Evolutionary conservation across 225 moss, liverwort and hornwort genomes (phyloP).

Genomic region (Pleurozium schreberi): DNA sequence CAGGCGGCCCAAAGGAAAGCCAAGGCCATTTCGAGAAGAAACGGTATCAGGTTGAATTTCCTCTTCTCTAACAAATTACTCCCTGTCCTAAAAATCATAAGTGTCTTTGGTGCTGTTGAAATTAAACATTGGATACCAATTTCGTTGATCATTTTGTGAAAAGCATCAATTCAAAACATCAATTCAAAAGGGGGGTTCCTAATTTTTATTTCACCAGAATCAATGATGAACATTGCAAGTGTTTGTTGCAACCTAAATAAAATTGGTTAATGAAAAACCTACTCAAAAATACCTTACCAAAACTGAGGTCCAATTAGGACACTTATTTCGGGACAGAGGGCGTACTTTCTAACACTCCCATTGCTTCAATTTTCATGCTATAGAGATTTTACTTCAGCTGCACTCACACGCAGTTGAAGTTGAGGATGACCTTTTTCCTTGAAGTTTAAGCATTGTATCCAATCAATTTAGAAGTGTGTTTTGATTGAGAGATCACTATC

Average conservation of each 20-base stretch:
- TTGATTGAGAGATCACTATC: neutral
- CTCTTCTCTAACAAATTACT: neutral
- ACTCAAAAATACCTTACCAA: neutral
- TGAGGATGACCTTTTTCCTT: neutral
- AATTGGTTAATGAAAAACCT: neutral
- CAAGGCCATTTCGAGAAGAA: constrained; percentile 4
- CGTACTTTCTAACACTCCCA: neutral
- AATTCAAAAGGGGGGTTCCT: neutral
- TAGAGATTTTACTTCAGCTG: neutral
- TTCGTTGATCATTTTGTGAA: neutral
- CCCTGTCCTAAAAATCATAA: neutral
- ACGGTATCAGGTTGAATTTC: constrained; percentile 5
- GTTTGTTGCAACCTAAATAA: neutral
- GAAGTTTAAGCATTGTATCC: neutral
- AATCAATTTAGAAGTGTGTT: neutral
- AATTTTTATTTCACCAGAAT: neutral
- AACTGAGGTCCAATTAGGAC: neutral
- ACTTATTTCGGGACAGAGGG: neutral
- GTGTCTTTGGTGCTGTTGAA: neutral
- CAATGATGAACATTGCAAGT: neutral
- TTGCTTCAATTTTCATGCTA: neutral
- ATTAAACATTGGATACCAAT: too few species aligned
- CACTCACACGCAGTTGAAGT: neutral
- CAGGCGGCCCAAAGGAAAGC: neutral
- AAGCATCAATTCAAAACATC: neutral